Conservation (phyloP, 768 basidiomycete genomes). For the Boletus pseudo-olivaceus region DNA sequence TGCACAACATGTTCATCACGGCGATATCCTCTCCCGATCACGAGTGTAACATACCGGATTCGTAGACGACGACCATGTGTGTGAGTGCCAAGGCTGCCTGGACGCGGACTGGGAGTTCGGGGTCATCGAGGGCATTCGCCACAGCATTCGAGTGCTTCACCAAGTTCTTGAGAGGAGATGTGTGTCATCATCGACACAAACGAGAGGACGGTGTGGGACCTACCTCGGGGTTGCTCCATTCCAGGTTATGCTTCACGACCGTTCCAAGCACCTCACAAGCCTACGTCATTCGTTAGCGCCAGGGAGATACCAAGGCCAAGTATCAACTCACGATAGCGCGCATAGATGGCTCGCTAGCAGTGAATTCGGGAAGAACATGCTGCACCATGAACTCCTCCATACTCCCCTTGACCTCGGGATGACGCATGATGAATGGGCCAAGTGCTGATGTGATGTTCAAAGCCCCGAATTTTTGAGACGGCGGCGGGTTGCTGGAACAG, state of each 20-base stretch:
- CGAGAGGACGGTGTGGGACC: constrained; percentile 2
- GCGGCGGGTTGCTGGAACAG: constrained; percentile 40
- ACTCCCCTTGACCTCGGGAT: constrained; percentile 71
- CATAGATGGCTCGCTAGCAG: constrained; percentile 64
- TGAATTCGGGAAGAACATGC: constrained; percentile 73
- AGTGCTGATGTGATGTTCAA: constrained; percentile 79
- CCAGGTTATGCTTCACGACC: constrained; percentile 64
- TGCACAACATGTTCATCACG: constrained; percentile 21
- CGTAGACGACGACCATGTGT: constrained; percentile 63
- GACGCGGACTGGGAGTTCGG: constrained; percentile 78
- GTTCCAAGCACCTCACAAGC: constrained; percentile 80
- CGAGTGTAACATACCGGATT: constrained; percentile 46
- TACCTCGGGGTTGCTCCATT: constrained; percentile 64
- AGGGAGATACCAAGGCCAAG: background rate
- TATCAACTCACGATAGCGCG: constrained; percentile 63
- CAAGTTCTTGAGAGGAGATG: constrained; percentile 45
- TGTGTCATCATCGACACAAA: background rate
- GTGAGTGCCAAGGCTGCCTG: constrained; percentile 80
- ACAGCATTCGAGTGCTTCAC: constrained; percentile 62
- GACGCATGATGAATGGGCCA: constrained; percentile 76
- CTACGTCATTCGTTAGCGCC: constrained; percentile 33
- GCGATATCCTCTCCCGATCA: background rate
- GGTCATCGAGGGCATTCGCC: constrained; percentile 67
- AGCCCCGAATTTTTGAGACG: constrained; percentile 77
- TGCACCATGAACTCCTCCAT: constrained; percentile 77